Conservation (phyloP, 495 filamentous ascomycete genomes). For the Apodospora peruviana region DNA sequence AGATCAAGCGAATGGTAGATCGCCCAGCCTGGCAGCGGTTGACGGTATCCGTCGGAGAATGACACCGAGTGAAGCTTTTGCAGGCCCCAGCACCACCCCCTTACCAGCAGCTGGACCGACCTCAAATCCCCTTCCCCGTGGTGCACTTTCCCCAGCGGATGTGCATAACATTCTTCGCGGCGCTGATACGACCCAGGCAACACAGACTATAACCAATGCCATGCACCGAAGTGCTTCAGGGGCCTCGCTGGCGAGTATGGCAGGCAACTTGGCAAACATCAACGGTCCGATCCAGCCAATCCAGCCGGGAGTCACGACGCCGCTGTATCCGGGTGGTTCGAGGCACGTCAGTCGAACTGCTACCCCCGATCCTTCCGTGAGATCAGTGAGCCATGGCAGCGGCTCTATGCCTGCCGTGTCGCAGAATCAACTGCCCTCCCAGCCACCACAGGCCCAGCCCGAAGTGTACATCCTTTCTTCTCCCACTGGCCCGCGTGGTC, state of each 20-base stretch:
- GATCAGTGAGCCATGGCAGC: constrained; percentile 17
- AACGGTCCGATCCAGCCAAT: constrained; percentile 29
- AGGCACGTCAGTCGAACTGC: constrained; percentile 32
- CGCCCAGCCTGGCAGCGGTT: constrained; percentile 6
- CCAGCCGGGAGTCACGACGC: constrained; percentile 36
- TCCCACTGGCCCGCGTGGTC: constrained; percentile 52
- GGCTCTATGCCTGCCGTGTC: background rate
- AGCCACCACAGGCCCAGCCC: constrained; percentile 23
- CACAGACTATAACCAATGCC: constrained; percentile 35
- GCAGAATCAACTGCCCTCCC: constrained; percentile 9
- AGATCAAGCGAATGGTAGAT: constrained; percentile 10
- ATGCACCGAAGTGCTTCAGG: constrained; percentile 45
- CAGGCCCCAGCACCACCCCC: background rate
- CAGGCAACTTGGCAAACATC: constrained; percentile 21
- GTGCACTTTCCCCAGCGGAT: constrained; percentile 25
- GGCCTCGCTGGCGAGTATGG: constrained; percentile 30
- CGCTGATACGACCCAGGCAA: constrained; percentile 36
- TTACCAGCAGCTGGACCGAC: constrained; percentile 5
- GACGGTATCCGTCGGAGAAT: constrained; percentile 27
- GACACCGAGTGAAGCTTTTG: constrained; percentile 20
- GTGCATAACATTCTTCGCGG: constrained; percentile 35
- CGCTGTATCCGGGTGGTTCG: constrained; percentile 27
- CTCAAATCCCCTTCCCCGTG: constrained; percentile 3
- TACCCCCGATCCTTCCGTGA: constrained; percentile 34
- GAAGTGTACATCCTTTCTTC: constrained; percentile 59